Base-by-base conservation (phyloP, 129 eudicot species). In the Flaveria brownii region DNA sequence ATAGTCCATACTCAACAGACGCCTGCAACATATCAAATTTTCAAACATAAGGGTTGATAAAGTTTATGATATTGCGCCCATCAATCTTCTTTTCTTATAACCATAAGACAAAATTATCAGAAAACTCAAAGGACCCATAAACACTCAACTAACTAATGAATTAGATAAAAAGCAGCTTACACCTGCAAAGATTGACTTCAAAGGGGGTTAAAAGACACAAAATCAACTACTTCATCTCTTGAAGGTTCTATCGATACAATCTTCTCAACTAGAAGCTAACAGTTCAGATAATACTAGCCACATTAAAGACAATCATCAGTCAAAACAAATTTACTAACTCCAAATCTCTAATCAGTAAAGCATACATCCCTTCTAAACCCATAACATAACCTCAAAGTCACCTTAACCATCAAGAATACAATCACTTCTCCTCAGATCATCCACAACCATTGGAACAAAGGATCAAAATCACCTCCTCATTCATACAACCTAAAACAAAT, bases 1-100 rank as follows among this genome's bases (percentile, higher is more conserved):
- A 94, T 73, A 94, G 84, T 62, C 99, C 99, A 82, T 83, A 94
- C 74, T 94, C 99, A 14, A 94, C 84, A n/a, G 97, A 87, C 47
- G 84, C 97, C 99, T 94, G 88, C 55, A 57, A 73, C 9, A 33
- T 8, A 33, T 47, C 68, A 23, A 77, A 43, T 25, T 59, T 43
- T 60, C 74, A 72, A 30, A 55, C 54, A 50, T 30, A 78, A 43
- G 57, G 51, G 28, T 39, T 39, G 8, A 65, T 39, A 3, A 39
- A 62, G 2, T 36, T 64, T 30, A 9, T 6, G 5, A 30, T 28
- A 3, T 64, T 16, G 47, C 33, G 67, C 42, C 9, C 67, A 23
- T 20, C 2, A 57, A 57, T 20, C 64, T 12, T 45, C 13, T 45
- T 1, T 45, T 2, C 1, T 45, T 10, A 12, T 9, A 45, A 45